A percentile compares a stretch with the other conserved stretches of the same genome.
These are phyloP conservation scores for Cicer bijugum DNA, from an alignment of 306 rosid genomes.

Conservation along the genomic window DNA sequence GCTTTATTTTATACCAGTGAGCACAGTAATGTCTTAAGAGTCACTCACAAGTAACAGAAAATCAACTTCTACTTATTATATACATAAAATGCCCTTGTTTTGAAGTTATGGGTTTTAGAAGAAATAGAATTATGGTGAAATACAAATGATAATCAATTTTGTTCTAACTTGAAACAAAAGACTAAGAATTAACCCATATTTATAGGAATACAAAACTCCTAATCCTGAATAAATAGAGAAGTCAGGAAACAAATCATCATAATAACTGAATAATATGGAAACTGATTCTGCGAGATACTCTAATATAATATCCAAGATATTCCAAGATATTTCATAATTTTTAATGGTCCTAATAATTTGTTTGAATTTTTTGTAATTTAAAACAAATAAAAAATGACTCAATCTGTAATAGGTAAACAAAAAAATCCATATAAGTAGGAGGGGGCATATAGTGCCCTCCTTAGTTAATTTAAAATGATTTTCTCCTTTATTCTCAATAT, in stretches of 20 bases:
- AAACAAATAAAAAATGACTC: not conserved
- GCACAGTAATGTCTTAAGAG: slow-evolving; percentile 18
- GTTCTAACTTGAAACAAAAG: not conserved
- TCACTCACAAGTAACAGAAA: slow-evolving; percentile 15
- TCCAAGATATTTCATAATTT: not conserved
- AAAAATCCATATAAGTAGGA: slow-evolving; percentile 25
- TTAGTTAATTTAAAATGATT: slow-evolving; percentile 31
- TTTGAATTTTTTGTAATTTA: not conserved
- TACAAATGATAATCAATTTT: not conserved
- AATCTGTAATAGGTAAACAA: slow-evolving; percentile 1
- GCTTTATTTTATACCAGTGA: slow-evolving; percentile 13
- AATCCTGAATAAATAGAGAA: slow-evolving; percentile 2
- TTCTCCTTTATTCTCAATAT: slow-evolving; percentile 13
- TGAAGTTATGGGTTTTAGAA: slow-evolving; percentile 7
- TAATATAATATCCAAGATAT: not conserved
- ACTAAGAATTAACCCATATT: not conserved
- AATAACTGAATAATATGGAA: not conserved
- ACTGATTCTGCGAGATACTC: not conserved
- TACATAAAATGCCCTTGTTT: slow-evolving; percentile 7
- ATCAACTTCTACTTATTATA: slow-evolving; percentile 33
- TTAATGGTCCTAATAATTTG: not conserved
- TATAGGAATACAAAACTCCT: not conserved
- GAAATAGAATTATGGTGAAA: not conserved
- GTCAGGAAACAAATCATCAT: not conserved
- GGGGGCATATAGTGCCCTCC: not conserved